These are phyloP conservation scores for Paxillus rubicundulus DNA, from an alignment of 768 basidiomycete genomes.

Conservation along the genomic window DNA sequence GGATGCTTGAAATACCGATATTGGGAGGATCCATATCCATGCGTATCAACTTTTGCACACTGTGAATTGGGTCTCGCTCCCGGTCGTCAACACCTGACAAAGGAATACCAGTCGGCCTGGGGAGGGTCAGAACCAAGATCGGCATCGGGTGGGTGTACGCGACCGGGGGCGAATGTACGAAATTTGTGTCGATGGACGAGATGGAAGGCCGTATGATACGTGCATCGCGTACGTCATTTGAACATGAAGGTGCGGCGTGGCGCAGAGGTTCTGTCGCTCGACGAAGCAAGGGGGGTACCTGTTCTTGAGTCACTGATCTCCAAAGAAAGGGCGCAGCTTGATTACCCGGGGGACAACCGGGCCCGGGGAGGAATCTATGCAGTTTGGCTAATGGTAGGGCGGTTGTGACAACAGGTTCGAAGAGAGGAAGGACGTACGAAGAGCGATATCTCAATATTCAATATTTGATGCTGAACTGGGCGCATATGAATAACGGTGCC, in stretches of 20 bases:
- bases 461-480: constrained; percentile 57
- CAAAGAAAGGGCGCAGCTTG: too few species aligned
- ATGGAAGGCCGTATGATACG: constrained; percentile 8
- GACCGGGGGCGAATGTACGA: constrained; percentile 33
- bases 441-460: too few species aligned
- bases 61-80: constrained; percentile 43
- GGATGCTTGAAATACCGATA: constrained; percentile 40
- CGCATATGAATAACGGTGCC: constrained; percentile 43
- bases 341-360: too few species aligned
- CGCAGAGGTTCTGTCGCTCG: constrained; percentile 3
- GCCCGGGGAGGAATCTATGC: too few species aligned
- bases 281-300: neutral
- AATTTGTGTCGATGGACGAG: constrained; percentile 15
- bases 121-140: constrained; percentile 37
- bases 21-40: constrained; percentile 78
- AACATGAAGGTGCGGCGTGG: constrained; percentile 11
- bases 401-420: constrained; percentile 40
- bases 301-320: neutral
- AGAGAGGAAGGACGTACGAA: constrained; percentile 51
- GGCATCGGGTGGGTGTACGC: constrained; percentile 44
- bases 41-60: constrained; percentile 65
- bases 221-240: constrained; percentile 13
- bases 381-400: constrained; percentile 34
- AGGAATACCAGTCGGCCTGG: constrained; percentile 34
- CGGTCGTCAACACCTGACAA: constrained; percentile 49